phyloP scores from a whole-genome alignment of 345 rosid genomes.

The Passiflora organensis region DNA sequence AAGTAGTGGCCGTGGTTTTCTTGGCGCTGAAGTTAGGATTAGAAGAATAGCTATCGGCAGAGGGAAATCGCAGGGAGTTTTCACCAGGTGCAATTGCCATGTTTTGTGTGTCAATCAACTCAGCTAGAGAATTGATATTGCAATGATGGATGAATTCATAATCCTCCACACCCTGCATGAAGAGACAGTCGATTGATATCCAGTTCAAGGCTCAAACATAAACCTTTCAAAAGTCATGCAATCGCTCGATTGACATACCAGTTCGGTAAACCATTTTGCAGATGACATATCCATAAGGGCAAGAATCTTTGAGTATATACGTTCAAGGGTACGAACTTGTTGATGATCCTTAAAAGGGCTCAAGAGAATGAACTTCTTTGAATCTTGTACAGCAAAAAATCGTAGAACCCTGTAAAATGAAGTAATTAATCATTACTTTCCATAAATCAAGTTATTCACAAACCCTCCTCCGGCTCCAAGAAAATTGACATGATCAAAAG shows the following conservation, averaged over 20 bases:
- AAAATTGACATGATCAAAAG: too few relatives aligned
- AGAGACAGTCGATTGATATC: too few relatives aligned
- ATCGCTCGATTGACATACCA: conserved; percentile 28
- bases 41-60: conserved; percentile 30
- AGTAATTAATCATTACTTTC: too few relatives aligned
- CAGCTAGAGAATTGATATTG: conserved; percentile 27
- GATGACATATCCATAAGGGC: conserved; percentile 29
- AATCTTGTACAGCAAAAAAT: too few relatives aligned
- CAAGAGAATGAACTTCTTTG: too few relatives aligned
- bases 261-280: conserved; percentile 46
- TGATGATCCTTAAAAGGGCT: too few relatives aligned
- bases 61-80: conserved; percentile 24
- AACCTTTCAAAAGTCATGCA: too few relatives aligned
- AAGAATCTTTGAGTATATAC: background rate
- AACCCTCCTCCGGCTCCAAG: too few relatives aligned
- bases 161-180: conserved; percentile 42
- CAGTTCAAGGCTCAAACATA: too few relatives aligned
- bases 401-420: too few relatives aligned
- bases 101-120: conserved; percentile 19
- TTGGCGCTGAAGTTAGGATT: conserved; percentile 15
- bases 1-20: conserved; percentile 5
- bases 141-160: conserved; percentile 37
- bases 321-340: background rate
- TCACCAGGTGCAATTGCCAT: conserved; percentile 14
- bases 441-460: background rate